These are phyloP conservation scores for Phellopilus nigrolimitatus DNA, from an alignment of 1,284 basidiomycete genomes.

Conservation along the genomic window DNA sequence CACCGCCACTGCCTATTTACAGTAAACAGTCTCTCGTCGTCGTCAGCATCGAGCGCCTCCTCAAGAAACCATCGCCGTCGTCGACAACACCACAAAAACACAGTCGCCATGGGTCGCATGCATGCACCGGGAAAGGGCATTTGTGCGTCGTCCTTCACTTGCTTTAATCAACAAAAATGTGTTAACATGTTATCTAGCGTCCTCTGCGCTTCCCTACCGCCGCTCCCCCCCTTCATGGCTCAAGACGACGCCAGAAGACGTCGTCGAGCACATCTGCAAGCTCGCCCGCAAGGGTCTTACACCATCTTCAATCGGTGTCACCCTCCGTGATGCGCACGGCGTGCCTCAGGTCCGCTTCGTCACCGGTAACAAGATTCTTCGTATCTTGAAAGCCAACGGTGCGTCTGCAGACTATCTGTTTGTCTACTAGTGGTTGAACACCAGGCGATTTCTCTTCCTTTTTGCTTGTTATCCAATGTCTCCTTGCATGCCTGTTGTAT, in stretches of 20 bases:
- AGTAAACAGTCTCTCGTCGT: neutral
- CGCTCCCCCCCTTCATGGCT: slow-evolving; percentile 95
- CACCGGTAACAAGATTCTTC: slow-evolving; percentile 99
- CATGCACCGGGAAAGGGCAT: slow-evolving; percentile 99
- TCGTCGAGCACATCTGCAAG: slow-evolving; percentile 95
- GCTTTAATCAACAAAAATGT: slow-evolving; percentile 33
- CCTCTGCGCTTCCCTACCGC: slow-evolving; percentile 97
- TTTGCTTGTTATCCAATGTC: slow-evolving; percentile 25
- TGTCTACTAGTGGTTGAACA: slow-evolving; percentile 27
- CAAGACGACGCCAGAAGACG: slow-evolving; percentile 94
- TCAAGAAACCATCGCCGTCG: slow-evolving; percentile 8
- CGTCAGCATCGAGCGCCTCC: neutral
- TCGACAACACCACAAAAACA: slow-evolving; percentile 9
- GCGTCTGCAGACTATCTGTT: slow-evolving; percentile 30
- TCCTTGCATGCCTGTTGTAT: slow-evolving; percentile 45
- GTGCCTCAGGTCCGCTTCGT: slow-evolving; percentile 97
- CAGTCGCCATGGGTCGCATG: slow-evolving; percentile 82
- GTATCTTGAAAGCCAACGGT: slow-evolving; percentile 96
- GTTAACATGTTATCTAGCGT: slow-evolving; percentile 46
- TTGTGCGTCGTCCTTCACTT: slow-evolving; percentile 45
- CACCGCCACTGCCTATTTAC: neutral
- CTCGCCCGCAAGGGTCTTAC: slow-evolving; percentile 97
- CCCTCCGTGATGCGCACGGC: slow-evolving; percentile 97
- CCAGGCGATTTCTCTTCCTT: slow-evolving; percentile 18
- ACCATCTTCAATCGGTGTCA: slow-evolving; percentile 97